Conservation (phyloP, 2,329 filamentous ascomycete species). For the Aspergillus ochraceoroseus region DNA sequence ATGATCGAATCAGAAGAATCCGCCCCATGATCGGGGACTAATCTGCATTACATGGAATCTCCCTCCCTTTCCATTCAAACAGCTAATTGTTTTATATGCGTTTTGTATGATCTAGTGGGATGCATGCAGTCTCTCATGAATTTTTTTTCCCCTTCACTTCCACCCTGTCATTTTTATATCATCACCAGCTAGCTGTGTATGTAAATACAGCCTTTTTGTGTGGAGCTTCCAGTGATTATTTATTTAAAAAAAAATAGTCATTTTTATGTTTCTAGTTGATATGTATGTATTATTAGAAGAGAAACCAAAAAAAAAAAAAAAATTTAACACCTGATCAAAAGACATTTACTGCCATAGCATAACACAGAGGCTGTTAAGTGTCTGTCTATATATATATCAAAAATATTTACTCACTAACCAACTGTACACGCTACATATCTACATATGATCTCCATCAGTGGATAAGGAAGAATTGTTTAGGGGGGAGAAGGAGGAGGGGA, state of each 20-base stretch:
- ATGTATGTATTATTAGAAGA: too few species aligned
- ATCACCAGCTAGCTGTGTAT: too few species aligned
- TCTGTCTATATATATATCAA: not conserved
- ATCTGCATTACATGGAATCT: slow-evolving; percentile 26
- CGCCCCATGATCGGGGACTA: slow-evolving; percentile 32
- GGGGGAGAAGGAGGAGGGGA: slow-evolving; percentile 1
- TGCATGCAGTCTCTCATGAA: not conserved
- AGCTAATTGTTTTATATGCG: slow-evolving; percentile 33
- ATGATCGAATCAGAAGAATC: slow-evolving; percentile 33
- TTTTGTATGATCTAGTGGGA: too few species aligned
- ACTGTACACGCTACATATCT: not conserved
- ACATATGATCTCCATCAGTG: slow-evolving; percentile 1
- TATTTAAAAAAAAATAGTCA: too few species aligned
- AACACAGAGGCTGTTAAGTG: too few species aligned
- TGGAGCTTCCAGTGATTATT: slow-evolving; percentile 6
- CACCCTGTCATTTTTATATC: too few species aligned
- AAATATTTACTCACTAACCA: not conserved
- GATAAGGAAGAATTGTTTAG: not conserved
- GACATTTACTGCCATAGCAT: too few species aligned
- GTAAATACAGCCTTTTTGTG: not conserved
- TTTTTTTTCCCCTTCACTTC: not conserved
- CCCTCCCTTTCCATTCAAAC: too few species aligned
- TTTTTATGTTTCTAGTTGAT: not conserved
- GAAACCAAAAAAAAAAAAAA: too few species aligned
- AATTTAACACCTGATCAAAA: too few species aligned